Conservation (phyloP, 768 basidiomycete species). For the Boletellus ananiceps region DNA sequence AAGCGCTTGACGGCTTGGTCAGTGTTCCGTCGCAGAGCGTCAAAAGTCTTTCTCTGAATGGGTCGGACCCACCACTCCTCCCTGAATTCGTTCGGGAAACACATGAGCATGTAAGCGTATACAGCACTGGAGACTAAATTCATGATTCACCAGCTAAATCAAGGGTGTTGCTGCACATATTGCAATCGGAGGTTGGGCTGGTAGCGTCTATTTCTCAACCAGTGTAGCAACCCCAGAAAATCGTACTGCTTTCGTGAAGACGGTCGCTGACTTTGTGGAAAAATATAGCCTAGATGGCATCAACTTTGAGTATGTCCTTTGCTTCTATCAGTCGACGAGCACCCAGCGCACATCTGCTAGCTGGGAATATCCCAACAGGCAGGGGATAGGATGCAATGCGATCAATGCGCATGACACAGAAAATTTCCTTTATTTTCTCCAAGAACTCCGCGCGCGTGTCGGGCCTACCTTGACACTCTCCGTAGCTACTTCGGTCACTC, state of each 20-base stretch:
- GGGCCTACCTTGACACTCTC: conserved; percentile 58
- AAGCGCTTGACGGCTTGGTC: not conserved
- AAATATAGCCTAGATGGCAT: conserved; percentile 56
- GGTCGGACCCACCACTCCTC: conserved; percentile 46
- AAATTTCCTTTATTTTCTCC: conserved; percentile 76
- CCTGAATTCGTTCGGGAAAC: conserved; percentile 53
- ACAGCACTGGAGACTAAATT: not conserved
- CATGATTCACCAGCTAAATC: not conserved
- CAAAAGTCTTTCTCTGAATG: conserved; percentile 29
- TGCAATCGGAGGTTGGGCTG: conserved; percentile 70
- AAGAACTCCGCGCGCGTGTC: conserved; percentile 54
- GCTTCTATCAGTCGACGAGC: not conserved
- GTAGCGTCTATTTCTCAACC: conserved; percentile 58
- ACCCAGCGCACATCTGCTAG: conserved; percentile 36
- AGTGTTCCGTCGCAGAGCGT: conserved; percentile 35
- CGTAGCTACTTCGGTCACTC: conserved; percentile 59
- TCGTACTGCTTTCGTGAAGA: conserved; percentile 61
- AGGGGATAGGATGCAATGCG: conserved; percentile 68
- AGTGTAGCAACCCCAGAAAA: conserved; percentile 52
- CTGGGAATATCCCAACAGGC: conserved; percentile 79
- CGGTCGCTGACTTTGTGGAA: conserved; percentile 44
- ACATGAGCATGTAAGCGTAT: conserved; percentile 30
- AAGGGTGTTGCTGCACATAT: conserved; percentile 55
- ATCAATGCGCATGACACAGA: conserved; percentile 54
- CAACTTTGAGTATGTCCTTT: conserved; percentile 28